Evolutionary conservation across 2,329 filamentous ascomycete genomes (phyloP), one percentile per base, ranked within the genome.

Genomic region (Cladophialophora psammophila): DNA sequence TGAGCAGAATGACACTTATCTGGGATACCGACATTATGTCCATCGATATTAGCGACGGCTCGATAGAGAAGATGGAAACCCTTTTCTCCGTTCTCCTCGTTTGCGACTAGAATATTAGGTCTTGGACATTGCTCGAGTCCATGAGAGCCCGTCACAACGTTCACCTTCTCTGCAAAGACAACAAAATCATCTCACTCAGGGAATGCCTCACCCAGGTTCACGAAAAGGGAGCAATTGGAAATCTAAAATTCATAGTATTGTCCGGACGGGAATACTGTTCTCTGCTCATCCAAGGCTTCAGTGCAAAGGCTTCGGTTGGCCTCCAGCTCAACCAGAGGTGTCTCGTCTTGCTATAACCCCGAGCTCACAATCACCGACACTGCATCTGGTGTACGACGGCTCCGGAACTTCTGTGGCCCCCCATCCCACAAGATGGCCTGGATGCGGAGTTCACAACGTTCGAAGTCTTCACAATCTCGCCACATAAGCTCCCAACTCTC

Each of bases 21-120:
- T 65, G 70, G 55, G 75, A 76, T 48, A 42, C 63, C 45, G 74
- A 76, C 65, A 48, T 76, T 3, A 74, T 75, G 73, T 62, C 56
- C 1, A 73, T 76, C 10, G 71, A 72, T 60, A 69, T 74, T n/a
- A 12, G 57, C n/a, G 63, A 67, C 10, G 34, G 15, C 3, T 66
- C 53, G 12, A 63, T 69, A 7, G 50, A 68, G 13, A 53, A 42
- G 13, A 52, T 18, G n/a, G 71, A 74, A 58, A 57, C 61, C 7
- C 56, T 75, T 5, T 54, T 74, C 3, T 68, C 71, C 8, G 67
- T 71, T 0, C 59, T 73, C 1, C 57, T 72, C 5, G 68, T 75
- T 9, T 73, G 70, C 50, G 73, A 75, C 50, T 75, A 74, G 74
- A 75, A 72, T 45, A 66, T 72, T 31, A 68, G 74, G 54, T 72